These are phyloP conservation scores for Rusavskia elegans DNA, from an alignment of 495 filamentous ascomycete species.

Conservation along the genomic window DNA sequence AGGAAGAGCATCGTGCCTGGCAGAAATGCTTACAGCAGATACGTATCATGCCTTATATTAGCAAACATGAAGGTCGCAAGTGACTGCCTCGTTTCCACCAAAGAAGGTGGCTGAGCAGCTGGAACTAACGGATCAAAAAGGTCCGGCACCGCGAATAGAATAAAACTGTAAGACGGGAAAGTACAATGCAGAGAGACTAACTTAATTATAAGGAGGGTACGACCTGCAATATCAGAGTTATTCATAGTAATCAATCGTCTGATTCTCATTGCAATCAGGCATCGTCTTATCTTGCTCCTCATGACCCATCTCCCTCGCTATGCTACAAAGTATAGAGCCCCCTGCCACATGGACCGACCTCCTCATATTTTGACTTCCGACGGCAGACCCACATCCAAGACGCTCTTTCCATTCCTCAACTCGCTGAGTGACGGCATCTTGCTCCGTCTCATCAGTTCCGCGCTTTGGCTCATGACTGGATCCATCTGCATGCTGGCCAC, in stretches of 20 bases:
- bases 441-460: conserved; percentile 70
- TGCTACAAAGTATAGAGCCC: background rate
- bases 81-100: too few species aligned
- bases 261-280: too few species aligned
- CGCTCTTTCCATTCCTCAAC: conserved; percentile 56
- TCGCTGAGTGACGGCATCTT: conserved; percentile 74
- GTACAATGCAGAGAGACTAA: too few species aligned
- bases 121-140: background rate
- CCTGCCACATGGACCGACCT: too few species aligned
- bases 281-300: too few species aligned
- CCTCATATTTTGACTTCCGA: conserved; percentile 30
- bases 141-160: too few species aligned
- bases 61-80: too few species aligned
- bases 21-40: background rate
- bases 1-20: background rate
- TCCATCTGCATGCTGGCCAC: conserved; percentile 85
- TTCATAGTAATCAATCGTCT: too few species aligned
- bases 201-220: too few species aligned
- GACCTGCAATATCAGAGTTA: too few species aligned
- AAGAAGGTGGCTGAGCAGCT: background rate
- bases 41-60: too few species aligned
- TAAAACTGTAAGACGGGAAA: too few species aligned
- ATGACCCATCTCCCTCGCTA: background rate
- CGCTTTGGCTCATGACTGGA: conserved; percentile 66
- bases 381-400: conserved; percentile 43